These are phyloP conservation scores for Colletotrichum brevisporum DNA, from an alignment of 2,329 filamentous ascomycete species.

Conservation along the genomic window DNA sequence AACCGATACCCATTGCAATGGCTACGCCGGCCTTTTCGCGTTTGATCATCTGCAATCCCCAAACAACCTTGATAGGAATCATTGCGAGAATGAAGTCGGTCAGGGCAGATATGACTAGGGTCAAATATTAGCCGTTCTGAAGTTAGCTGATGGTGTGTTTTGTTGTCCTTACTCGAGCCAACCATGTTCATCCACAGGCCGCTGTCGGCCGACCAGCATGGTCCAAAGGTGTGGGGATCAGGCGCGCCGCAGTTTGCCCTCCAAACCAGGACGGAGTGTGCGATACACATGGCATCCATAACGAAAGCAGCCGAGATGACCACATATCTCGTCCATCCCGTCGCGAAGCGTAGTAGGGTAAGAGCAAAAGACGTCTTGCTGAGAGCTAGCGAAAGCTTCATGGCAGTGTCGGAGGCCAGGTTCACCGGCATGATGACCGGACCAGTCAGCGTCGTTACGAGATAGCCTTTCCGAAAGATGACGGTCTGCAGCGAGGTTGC, in stretches of 20 bases:
- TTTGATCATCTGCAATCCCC: slow-evolving; percentile 48
- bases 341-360: slow-evolving; percentile 57
- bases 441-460: slow-evolving; percentile 52
- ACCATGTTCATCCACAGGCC: slow-evolving; percentile 19
- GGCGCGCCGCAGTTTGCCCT: slow-evolving; percentile 12
- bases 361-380: slow-evolving; percentile 54
- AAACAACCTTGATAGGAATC: slow-evolving; percentile 48
- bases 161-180: background rate
- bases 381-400: slow-evolving; percentile 50
- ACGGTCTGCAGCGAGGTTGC: slow-evolving; percentile 2
- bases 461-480: slow-evolving; percentile 9
- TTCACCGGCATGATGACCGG: slow-evolving; percentile 66
- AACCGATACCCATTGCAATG: slow-evolving; percentile 42
- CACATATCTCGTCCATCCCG: slow-evolving; percentile 56
- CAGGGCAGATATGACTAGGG: slow-evolving; percentile 19
- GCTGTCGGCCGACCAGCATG: slow-evolving; percentile 10
- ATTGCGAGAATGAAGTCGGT: slow-evolving; percentile 47
- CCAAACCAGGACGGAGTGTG: slow-evolving; percentile 7
- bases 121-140: too few species aligned
- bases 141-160: too few species aligned
- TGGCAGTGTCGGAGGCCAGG: slow-evolving; percentile 51
- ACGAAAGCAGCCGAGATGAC: slow-evolving; percentile 43
- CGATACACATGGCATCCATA: slow-evolving; percentile 14
- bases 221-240: slow-evolving; percentile 14
- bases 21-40: slow-evolving; percentile 47